Evolutionary conservation across 2,329 filamentous ascomycete species (phyloP), one percentile per base, ranked within the genome.

Genomic region (Celoporthe dispersa): DNA sequence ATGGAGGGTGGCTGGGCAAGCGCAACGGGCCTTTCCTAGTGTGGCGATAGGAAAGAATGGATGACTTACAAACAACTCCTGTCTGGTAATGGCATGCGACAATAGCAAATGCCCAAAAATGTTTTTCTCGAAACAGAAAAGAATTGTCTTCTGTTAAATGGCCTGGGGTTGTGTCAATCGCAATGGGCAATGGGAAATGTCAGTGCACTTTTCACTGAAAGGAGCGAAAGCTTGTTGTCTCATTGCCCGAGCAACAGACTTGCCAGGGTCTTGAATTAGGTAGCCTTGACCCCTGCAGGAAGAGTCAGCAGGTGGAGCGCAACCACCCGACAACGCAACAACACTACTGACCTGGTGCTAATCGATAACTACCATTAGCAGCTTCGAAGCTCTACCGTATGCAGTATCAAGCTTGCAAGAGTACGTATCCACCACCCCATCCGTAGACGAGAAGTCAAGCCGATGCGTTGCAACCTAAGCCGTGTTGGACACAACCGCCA

Each of bases 231-330:
- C 44, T 65, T 70, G 70, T 70, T 71, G 68, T 71, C 67, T 69
- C 51, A 62, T 71, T 70, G 68, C 70, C 31, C 16, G 51, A 57
- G 70, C 70, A 71, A 71, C 70, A 51, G 62, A 41, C n/a, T 63
- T 65, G 19, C 60, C 25, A 35, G 67, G 41, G 28, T 57, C 35
- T 55, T 35, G 60, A 19, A 8, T 28, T 51, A 14, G 55, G 35
- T 48, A 55, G 51, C 44, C 39, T 39, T 48, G 44, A 57, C 22
- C 66, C 66, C 33, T 68, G 66, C 48, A 39, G 37, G 55, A 14
- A 19, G 37, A 39, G 35, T 39, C 35, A 19, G 41, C 55, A 37
- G 37, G 31, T 35, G 33, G 39, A n/a, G 31, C 7, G 28, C 31
- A 33, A 39, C 41, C 25, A 28, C 19, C 14, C 7, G 39, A 19